Conservation (phyloP, 306 rosid species). For the Aeschynomene evenia region DNA sequence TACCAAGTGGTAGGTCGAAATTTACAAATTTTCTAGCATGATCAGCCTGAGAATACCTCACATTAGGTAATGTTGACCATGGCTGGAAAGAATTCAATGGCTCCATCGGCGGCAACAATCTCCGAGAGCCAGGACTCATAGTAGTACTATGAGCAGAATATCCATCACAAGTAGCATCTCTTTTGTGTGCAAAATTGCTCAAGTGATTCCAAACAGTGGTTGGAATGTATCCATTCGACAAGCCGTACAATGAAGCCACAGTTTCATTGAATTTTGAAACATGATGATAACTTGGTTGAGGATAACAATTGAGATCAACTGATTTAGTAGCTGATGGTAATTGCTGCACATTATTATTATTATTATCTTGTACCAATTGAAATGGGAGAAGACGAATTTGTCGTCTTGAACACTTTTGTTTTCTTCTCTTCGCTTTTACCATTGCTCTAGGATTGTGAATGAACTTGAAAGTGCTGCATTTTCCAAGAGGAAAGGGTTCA, state of each 20-base stretch:
- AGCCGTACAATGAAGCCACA: background rate
- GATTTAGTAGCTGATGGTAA: background rate
- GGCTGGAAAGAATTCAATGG: slow-evolving; percentile 15
- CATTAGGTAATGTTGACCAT: background rate
- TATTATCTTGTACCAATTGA: background rate
- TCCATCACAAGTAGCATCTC: slow-evolving; percentile 6
- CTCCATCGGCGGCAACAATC: slow-evolving; percentile 9
- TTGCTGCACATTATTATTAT: background rate
- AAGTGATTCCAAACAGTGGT: background rate
- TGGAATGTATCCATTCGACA: background rate
- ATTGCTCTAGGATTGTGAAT: background rate
- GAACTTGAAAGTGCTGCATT: slow-evolving; percentile 58
- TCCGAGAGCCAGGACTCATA: background rate
- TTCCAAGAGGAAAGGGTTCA: slow-evolving; percentile 51
- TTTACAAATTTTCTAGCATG: background rate
- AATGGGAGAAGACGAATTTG: slow-evolving; percentile 6
- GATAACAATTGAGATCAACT: background rate
- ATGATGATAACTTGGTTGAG: slow-evolving; percentile 21
- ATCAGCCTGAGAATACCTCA: background rate
- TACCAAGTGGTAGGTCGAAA: background rate
- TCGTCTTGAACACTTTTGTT: background rate
- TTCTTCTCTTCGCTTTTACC: background rate
- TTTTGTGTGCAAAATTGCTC: background rate
- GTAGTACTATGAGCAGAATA: background rate
- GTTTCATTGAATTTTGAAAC: background rate